These are phyloP conservation scores for Chaetomium strumarium DNA, from an alignment of 2,329 filamentous ascomycete species.

Conservation along the genomic window DNA sequence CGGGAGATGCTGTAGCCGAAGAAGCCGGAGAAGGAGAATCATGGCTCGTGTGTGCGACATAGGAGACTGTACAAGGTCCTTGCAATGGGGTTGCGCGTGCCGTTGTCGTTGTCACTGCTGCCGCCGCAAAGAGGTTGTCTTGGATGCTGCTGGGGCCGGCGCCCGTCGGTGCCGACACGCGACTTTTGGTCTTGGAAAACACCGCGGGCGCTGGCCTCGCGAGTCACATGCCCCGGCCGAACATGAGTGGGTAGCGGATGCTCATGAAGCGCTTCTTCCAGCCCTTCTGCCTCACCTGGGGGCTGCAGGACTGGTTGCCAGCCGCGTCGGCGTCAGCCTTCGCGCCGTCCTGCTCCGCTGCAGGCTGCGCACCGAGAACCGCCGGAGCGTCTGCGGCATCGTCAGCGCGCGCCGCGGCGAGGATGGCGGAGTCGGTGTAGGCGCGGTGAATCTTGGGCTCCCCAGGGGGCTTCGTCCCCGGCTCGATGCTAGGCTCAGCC, in stretches of 20 bases:
- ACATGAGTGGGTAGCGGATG: slow-evolving; percentile 18
- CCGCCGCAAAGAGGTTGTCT: not conserved
- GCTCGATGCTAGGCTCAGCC: slow-evolving; percentile 18
- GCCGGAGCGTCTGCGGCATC: slow-evolving; percentile 3
- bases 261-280: slow-evolving; percentile 24
- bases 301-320: slow-evolving; percentile 11
- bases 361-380: slow-evolving; percentile 13
- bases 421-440: slow-evolving; percentile 10
- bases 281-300: slow-evolving; percentile 16
- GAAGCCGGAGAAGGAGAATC: slow-evolving; percentile 7
- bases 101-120: slow-evolving; percentile 1
- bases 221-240: slow-evolving; percentile 24
- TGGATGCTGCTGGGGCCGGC: not conserved
- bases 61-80: slow-evolving; percentile 23
- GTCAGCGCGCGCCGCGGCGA: slow-evolving; percentile 3
- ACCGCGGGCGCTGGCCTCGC: slow-evolving; percentile 9
- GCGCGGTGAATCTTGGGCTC: slow-evolving; percentile 13
- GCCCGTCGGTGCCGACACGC: slow-evolving; percentile 11
- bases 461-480: slow-evolving; percentile 19
- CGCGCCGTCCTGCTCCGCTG: slow-evolving; percentile 10
- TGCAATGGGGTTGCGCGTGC: slow-evolving; percentile 17
- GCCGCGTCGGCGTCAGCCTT: slow-evolving; percentile 8
- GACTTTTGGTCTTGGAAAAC: slow-evolving; percentile 4
- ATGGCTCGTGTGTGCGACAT: slow-evolving; percentile 17
- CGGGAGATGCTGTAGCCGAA: not conserved